phyloP scores from a whole-genome alignment of 202 grass and related monocot genomes.

The Thinopyrum obtusiflorum region DNA sequence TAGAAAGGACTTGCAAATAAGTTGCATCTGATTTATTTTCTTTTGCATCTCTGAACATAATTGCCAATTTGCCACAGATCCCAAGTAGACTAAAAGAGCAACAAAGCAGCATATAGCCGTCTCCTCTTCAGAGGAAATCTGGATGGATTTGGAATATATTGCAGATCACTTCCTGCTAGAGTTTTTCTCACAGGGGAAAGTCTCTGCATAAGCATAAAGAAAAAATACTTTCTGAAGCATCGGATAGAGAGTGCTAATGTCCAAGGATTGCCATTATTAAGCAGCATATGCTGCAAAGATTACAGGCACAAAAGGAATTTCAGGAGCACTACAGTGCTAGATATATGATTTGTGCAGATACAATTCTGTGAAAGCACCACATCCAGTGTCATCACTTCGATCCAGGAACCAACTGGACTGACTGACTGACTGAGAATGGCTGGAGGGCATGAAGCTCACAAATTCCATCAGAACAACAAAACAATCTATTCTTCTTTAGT shows the following conservation, averaged over 20 bases:
- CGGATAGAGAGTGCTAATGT: background rate
- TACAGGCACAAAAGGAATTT: background rate
- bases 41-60: too few relatives aligned
- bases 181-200: background rate
- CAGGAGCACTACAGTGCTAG: background rate
- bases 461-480: slow-evolving; percentile 22
- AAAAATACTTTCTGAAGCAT: background rate
- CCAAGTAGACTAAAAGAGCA: too few relatives aligned
- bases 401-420: background rate
- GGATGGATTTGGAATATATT: background rate
- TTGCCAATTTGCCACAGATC: too few relatives aligned
- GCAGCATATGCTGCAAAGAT: background rate
- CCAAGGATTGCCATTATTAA: background rate
- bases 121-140: background rate
- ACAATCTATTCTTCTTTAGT: background rate
- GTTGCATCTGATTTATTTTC: too few relatives aligned
- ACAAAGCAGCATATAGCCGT: too few relatives aligned
- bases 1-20: too few relatives aligned
- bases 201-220: background rate
- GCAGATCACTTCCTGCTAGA: background rate
- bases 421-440: background rate
- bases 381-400: background rate
- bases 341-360: background rate
- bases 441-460: background rate
- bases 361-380: background rate